phyloP scores from a whole-genome alignment of 2,329 filamentous ascomycete species.

The Corinectria fuckeliana region DNA sequence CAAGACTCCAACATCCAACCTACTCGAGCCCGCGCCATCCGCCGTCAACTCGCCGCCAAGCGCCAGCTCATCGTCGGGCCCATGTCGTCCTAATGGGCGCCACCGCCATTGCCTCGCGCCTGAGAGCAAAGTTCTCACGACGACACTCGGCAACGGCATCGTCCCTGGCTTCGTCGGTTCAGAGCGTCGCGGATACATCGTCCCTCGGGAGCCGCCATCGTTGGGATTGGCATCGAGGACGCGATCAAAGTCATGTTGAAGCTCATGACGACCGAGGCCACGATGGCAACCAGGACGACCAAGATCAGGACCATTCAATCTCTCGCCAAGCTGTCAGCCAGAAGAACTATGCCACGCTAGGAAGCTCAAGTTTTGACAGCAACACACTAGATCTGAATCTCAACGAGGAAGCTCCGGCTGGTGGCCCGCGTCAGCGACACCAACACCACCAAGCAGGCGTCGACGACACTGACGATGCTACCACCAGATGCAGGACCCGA shows the following conservation, averaged over 20 bases:
- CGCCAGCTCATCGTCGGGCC: slow-evolving; percentile 8
- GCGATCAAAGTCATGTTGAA: background rate
- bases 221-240: slow-evolving; percentile 31
- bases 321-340: slow-evolving; percentile 32
- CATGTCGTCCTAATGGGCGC: slow-evolving; percentile 47
- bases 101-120: slow-evolving; percentile 52
- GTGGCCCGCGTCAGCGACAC: background rate
- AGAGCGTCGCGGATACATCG: slow-evolving; percentile 31
- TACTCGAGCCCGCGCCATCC: background rate
- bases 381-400: slow-evolving; percentile 17
- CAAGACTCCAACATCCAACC: background rate
- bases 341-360: slow-evolving; percentile 28
- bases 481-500: background rate
- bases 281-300: slow-evolving; percentile 15
- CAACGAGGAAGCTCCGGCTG: background rate
- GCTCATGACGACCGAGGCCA: slow-evolving; percentile 19
- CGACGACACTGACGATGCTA: background rate
- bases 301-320: slow-evolving; percentile 14
- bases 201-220: slow-evolving; percentile 34
- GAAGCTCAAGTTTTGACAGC: slow-evolving; percentile 21
- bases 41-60: background rate
- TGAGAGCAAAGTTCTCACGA: slow-evolving; percentile 53
- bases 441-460: background rate
- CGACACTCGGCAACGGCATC: slow-evolving; percentile 49
- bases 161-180: slow-evolving; percentile 45